phyloP scores from a whole-genome alignment of 345 rosid species.

The Hirschfeldia incana region DNA sequence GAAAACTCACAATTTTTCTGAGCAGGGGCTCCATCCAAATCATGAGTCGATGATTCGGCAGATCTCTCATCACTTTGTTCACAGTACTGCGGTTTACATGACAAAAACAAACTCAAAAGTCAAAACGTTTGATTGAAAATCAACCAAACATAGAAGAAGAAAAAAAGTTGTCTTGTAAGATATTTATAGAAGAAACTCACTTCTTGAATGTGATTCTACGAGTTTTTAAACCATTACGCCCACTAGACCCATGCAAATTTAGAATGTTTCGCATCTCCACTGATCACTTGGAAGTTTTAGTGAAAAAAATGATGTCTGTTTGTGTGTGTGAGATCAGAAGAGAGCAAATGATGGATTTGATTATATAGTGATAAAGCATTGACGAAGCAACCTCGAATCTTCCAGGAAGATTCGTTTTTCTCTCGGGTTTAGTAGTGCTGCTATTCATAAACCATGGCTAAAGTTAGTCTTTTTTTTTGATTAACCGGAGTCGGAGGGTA shows the following conservation, averaged over 20 bases:
- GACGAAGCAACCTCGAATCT: slow-evolving; percentile 8
- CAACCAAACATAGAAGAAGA: not conserved
- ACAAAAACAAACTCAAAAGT: slow-evolving; percentile 6
- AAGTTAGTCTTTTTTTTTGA: not conserved
- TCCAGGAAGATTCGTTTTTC: slow-evolving; percentile 29
- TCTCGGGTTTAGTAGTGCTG: not conserved
- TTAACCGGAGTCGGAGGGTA: too few relatives aligned
- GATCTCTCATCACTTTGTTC: slow-evolving; percentile 43
- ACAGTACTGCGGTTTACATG: slow-evolving; percentile 37
- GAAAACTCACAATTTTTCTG: slow-evolving; percentile 47
- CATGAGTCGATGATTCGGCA: slow-evolving; percentile 11
- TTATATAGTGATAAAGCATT: not conserved
- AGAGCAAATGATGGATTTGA: not conserved
- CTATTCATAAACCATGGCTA: slow-evolving; percentile 28
- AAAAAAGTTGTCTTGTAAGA: not conserved
- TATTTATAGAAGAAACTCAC: slow-evolving; percentile 37
- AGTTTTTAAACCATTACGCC: slow-evolving; percentile 29
- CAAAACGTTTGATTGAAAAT: not conserved
- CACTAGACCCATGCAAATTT: slow-evolving; percentile 30
- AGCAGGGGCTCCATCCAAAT: slow-evolving; percentile 48
- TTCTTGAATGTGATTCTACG: slow-evolving; percentile 38
- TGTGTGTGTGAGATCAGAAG: not conserved
- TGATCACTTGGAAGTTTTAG: not conserved
- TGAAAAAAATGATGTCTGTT: not conserved
- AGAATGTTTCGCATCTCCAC: slow-evolving; percentile 39